phyloP scores from a whole-genome alignment of 1,284 basidiomycete genomes.

The Microbotryum intermedium region DNA sequence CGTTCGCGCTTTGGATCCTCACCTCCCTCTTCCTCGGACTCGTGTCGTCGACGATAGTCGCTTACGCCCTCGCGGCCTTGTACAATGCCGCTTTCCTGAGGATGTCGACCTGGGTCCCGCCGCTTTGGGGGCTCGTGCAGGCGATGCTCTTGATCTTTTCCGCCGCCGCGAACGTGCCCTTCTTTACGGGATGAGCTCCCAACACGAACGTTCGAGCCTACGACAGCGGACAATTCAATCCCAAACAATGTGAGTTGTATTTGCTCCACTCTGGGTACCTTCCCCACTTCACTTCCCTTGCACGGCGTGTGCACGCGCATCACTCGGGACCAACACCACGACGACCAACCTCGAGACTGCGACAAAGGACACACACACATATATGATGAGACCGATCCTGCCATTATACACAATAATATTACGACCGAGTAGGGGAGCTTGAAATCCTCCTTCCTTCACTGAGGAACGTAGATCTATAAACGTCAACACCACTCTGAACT shows the following conservation, averaged over 20 bases:
- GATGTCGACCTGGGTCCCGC: slow-evolving; percentile 9
- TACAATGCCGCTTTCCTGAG: slow-evolving; percentile 26
- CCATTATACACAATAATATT: slow-evolving; percentile 1
- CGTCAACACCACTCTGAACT: slow-evolving; percentile 26
- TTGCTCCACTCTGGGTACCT: too few relatives aligned
- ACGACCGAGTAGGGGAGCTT: neutral
- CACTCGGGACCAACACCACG: too few relatives aligned
- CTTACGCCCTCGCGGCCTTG: slow-evolving; percentile 21
- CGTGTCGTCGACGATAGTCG: slow-evolving; percentile 18
- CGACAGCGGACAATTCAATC: too few relatives aligned
- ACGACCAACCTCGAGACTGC: neutral
- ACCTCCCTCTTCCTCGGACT: slow-evolving; percentile 10
- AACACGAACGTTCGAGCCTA: too few relatives aligned
- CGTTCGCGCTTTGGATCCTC: slow-evolving; percentile 9
- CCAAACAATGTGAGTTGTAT: too few relatives aligned
- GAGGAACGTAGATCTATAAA: slow-evolving; percentile 7
- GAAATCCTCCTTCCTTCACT: neutral
- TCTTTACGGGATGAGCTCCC: too few relatives aligned
- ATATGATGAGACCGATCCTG: slow-evolving; percentile 4
- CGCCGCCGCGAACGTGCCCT: too few relatives aligned
- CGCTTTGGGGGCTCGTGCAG: slow-evolving; percentile 8
- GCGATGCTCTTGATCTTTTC: slow-evolving; percentile 7
- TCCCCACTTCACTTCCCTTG: too few relatives aligned
- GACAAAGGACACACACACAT: neutral
- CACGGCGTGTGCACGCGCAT: too few relatives aligned